phyloP scores from a whole-genome alignment of 305 asterid genomes.

The Ajuga reptans region DNA sequence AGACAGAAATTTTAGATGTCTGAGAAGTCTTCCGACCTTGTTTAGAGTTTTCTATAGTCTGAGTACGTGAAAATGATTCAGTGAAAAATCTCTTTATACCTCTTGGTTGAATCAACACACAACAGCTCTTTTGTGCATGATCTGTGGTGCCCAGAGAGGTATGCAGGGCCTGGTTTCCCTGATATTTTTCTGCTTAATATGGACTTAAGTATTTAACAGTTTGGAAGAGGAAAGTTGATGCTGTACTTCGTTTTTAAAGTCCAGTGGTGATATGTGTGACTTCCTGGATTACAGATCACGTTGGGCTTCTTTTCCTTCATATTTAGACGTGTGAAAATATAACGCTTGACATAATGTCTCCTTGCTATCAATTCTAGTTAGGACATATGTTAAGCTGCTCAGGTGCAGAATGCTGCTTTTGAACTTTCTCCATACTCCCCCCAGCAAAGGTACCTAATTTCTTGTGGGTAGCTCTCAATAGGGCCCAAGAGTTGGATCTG shows the following conservation, averaged over 20 bases:
- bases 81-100: neutral
- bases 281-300: neutral
- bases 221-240: neutral
- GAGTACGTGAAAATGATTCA: slow-evolving; percentile 2
- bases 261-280: too few species aligned
- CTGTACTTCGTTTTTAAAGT: neutral
- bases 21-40: neutral
- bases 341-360: neutral
- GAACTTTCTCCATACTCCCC: neutral
- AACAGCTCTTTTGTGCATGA: neutral
- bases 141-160: neutral
- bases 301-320: neutral
- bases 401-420: neutral
- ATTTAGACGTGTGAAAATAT: neutral
- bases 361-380: neutral
- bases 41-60: slow-evolving; percentile 14
- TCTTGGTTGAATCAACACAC: neutral
- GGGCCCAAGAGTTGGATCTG: neutral
- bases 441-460: neutral
- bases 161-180: neutral
- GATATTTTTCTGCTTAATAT: neutral
- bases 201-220: neutral
- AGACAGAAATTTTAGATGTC: neutral
- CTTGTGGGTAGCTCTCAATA: neutral
- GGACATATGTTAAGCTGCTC: neutral